Conservation (phyloP, 2,329 filamentous ascomycete species). For the Fusarium clavum region DNA sequence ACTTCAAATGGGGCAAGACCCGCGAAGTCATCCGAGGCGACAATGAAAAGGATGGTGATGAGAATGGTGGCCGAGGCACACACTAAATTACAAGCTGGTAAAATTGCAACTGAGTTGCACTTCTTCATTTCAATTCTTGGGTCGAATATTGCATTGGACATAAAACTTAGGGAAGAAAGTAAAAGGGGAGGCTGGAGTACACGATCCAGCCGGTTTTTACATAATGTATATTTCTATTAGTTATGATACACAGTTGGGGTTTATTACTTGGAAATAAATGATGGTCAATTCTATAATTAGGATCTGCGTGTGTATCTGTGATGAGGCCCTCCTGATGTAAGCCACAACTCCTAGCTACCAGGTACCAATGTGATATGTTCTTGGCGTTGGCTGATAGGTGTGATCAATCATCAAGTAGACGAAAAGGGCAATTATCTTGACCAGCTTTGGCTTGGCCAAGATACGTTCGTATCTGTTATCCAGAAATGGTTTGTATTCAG, state of each 20-base stretch:
- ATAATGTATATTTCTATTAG: slow-evolving; percentile 27
- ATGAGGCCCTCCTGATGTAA: not conserved
- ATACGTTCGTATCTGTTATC: not conserved
- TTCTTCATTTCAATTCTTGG: not conserved
- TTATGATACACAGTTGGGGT: not conserved
- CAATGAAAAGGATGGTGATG: slow-evolving; percentile 45
- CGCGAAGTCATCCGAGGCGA: slow-evolving; percentile 51
- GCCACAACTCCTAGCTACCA: not conserved
- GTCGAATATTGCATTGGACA: not conserved
- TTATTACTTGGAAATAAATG: not conserved
- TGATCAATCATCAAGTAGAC: not conserved
- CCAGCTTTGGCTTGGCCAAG: not conserved
- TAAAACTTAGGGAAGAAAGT: not conserved
- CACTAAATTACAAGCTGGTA: slow-evolving; percentile 27
- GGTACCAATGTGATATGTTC: not conserved
- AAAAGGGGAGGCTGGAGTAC: slow-evolving; percentile 7
- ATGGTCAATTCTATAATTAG: not conserved
- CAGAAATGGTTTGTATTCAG: not conserved
- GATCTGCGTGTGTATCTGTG: no score
- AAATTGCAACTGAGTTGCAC: slow-evolving; percentile 3
- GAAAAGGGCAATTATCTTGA: not conserved
- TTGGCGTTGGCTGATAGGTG: slow-evolving; percentile 1
- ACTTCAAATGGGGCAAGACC: slow-evolving; percentile 62
- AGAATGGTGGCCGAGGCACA: slow-evolving; percentile 42
- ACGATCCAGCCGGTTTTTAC: slow-evolving; percentile 4